These are phyloP conservation scores for Chalciporus sp. DNA, from an alignment of 1,284 basidiomycete species.

Conservation along the genomic window DNA sequence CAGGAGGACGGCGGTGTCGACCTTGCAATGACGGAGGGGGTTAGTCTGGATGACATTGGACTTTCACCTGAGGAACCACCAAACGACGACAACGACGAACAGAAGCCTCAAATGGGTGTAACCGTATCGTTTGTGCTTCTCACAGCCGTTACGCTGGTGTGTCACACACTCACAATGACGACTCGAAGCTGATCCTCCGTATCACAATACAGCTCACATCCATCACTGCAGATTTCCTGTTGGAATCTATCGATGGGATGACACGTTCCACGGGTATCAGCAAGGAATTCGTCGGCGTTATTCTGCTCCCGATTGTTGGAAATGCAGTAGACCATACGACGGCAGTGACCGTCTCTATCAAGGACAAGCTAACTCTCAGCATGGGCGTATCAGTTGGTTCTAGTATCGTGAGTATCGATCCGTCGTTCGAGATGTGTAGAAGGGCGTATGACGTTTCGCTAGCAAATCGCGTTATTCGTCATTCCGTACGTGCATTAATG, in stretches of 20 bases:
- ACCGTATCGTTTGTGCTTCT: conserved; percentile 56
- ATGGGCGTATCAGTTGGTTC: conserved; percentile 89
- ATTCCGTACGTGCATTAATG: conserved; percentile 60
- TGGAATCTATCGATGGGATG: conserved; percentile 74
- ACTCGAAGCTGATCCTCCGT: background rate
- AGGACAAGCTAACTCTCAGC: conserved; percentile 73
- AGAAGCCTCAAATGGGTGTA: conserved; percentile 63
- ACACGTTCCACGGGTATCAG: conserved; percentile 56
- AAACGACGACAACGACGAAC: conserved; percentile 44
- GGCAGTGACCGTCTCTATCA: conserved; percentile 82
- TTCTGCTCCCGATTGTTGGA: conserved; percentile 84
- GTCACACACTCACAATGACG: background rate
- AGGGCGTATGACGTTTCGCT: conserved; percentile 10
- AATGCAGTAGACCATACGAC: conserved; percentile 79
- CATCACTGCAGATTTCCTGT: conserved; percentile 81
- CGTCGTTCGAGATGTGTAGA: background rate
- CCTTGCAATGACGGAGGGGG: too few species aligned
- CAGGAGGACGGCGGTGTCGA: too few species aligned
- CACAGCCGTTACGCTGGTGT: conserved; percentile 63
- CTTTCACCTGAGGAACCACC: too few species aligned
- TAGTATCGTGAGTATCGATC: conserved; percentile 64
- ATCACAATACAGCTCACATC: conserved; percentile 60
- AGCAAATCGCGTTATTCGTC: conserved; percentile 91
- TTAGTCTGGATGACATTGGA: too few species aligned
- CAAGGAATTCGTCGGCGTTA: conserved; percentile 83